Percentiles rank a stretch among this genome's conserved stretches.
Evolutionary conservation across 805 yeast genomes (phyloP).

Genomic region (Kodamaea sagamina): DNA sequence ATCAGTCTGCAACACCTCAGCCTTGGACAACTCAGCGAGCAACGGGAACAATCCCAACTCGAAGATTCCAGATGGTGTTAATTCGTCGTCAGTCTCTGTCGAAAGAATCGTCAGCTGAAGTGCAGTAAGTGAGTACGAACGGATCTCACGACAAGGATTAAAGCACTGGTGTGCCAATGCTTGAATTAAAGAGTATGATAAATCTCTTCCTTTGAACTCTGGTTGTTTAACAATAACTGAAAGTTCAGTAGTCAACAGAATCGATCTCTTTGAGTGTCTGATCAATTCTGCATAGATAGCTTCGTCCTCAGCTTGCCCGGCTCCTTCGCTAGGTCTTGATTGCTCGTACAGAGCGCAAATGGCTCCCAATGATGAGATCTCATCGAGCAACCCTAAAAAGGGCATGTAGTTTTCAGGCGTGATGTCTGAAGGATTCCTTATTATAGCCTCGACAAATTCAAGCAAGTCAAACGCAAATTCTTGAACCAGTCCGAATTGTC

Average conservation of each 20-base stretch:
- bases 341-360: constrained; percentile 77
- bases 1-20: constrained; percentile 61
- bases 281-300: constrained; percentile 35
- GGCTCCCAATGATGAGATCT: constrained; percentile 79
- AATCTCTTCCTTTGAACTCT: constrained; percentile 36
- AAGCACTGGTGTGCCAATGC: constrained; percentile 87
- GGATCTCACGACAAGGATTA: constrained; percentile 80
- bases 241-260: constrained; percentile 59
- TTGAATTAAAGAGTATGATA: constrained; percentile 66
- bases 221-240: constrained; percentile 35
- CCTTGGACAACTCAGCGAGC: constrained; percentile 62
- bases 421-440: constrained; percentile 38
- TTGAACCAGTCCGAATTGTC: constrained; percentile 49
- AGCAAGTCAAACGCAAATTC: constrained; percentile 47
- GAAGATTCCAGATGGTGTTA: constrained; percentile 58
- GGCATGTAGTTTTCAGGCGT: constrained; percentile 59
- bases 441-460: constrained; percentile 46
- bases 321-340: constrained; percentile 34
- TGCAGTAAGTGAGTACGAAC: constrained; percentile 62
- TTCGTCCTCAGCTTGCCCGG: background rate
- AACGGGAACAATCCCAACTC: constrained; percentile 77
- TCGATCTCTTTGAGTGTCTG: constrained; percentile 59
- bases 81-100: constrained; percentile 33
- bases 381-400: constrained; percentile 71
- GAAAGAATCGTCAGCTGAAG: constrained; percentile 58